A percentile compares a stretch with the other conserved stretches of the same genome.
Conservation (phyloP, 495 filamentous ascomycete species). For the Hypoxylon crocopeplum region DNA sequence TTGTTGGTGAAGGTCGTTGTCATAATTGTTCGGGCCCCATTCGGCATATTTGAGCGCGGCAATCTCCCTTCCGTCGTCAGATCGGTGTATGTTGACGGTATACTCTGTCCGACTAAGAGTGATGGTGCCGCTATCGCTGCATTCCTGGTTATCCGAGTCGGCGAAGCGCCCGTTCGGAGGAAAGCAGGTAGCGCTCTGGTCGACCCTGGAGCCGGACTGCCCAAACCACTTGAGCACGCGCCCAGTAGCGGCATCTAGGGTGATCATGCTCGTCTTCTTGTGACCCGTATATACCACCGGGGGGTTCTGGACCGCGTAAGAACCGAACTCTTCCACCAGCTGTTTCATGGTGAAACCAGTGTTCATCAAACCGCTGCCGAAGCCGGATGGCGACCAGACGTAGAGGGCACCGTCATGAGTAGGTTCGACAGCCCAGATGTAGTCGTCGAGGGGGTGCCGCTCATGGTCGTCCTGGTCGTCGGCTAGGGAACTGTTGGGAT, state of each 20-base stretch:
- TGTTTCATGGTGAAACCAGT: constrained; percentile 85
- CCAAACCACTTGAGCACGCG: constrained; percentile 66
- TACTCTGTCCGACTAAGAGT: constrained; percentile 88
- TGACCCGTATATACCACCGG: constrained; percentile 87
- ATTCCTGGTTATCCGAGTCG: constrained; percentile 69
- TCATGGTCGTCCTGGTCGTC: constrained; percentile 54
- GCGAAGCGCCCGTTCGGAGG: constrained; percentile 64
- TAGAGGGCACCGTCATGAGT: constrained; percentile 88
- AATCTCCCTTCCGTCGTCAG: constrained; percentile 75
- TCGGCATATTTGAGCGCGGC: constrained; percentile 93
- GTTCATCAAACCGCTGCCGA: constrained; percentile 75
- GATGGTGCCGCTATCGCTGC: constrained; percentile 72
- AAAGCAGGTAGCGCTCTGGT: constrained; percentile 62
- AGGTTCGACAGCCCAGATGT: constrained; percentile 96
- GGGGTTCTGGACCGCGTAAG: constrained; percentile 70
- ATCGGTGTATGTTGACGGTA: constrained; percentile 80
- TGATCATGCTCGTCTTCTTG: constrained; percentile 88
- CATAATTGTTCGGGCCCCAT: constrained; percentile 92
- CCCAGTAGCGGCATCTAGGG: constrained; percentile 84
- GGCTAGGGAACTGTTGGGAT: constrained; percentile 68
- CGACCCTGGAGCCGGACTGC: constrained; percentile 47
- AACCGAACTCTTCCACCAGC: constrained; percentile 75
- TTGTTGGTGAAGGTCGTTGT: constrained; percentile 84
- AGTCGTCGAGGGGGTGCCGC: constrained; percentile 73
- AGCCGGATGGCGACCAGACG: constrained; percentile 76